phyloP scores from a whole-genome alignment of 768 basidiomycete genomes.

The Dioszegia crocea region DNA sequence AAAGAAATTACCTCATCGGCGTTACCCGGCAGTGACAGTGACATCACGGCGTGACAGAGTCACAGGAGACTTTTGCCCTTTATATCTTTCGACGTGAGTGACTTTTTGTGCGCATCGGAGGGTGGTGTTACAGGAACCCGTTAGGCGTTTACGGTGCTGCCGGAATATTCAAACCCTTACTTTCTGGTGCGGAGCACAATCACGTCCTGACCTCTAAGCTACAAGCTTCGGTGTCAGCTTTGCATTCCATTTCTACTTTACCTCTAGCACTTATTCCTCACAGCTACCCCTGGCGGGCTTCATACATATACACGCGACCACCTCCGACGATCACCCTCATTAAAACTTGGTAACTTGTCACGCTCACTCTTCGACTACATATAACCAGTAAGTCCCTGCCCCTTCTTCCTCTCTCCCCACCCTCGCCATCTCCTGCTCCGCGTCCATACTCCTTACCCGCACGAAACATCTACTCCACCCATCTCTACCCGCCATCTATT shows the following conservation, averaged over 20 bases:
- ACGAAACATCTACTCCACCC: not conserved
- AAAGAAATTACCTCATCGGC: not conserved
- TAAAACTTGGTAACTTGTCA: not conserved
- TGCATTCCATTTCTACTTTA: not conserved
- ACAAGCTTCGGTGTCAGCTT: not conserved
- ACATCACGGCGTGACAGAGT: not conserved
- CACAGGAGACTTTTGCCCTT: not conserved
- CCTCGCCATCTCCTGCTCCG: not conserved
- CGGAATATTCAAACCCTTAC: too few relatives aligned
- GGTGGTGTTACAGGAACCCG: too few relatives aligned
- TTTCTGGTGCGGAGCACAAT: not conserved
- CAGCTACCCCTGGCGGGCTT: slow-evolving; percentile 1
- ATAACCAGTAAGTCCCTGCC: not conserved
- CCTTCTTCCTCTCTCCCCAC: not conserved
- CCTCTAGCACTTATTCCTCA: not conserved
- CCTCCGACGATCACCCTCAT: not conserved
- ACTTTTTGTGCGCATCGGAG: not conserved
- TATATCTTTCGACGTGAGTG: slow-evolving; percentile 1
- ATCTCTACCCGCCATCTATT: not conserved
- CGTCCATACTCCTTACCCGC: not conserved
- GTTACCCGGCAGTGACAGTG: not conserved
- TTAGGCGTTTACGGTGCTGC: too few relatives aligned
- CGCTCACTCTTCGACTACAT: not conserved
- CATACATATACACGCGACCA: not conserved
- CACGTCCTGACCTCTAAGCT: not conserved